Base-by-base conservation (phyloP, 75 land plant genomes). In the Larix kaempferi region DNA sequence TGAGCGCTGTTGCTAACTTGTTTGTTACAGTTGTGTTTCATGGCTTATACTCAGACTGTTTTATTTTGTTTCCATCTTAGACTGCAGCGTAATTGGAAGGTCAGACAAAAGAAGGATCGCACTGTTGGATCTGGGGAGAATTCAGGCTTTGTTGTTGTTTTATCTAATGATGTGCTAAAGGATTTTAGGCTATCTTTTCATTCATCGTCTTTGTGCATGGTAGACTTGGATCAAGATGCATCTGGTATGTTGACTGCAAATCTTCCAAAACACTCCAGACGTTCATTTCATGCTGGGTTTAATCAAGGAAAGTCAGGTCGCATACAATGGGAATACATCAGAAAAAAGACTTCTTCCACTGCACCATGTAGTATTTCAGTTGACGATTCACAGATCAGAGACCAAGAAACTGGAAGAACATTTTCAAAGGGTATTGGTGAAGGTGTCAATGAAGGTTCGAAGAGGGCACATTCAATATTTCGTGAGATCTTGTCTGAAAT, bases 51-150 rank as follows among this genome's bases (percentile, higher is more conserved):
- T 37, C n/a, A n/a, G 0, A 10, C 1, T 8, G 54, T 49, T 29
- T n/a, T 52, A 61, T 55, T 58, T 59, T 59, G 6, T 22, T 8
- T 49, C 54, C 54, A 49, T 49, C 12, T 78, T 73, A 96, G 94
- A 75, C 86, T 96, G 86, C 99, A 96, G 86, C 94, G 93, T 52
- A 92, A 94, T 58, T 96, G 99, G 99, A 96, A 96, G 81, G 90
- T 96, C 11, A 94, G 94, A 78, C 76, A 97, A 66, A 94, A 89
- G 19, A 90, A 97, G n/a, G 78, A 84, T 74, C 79, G 82, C 16
- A 88, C 88, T 82, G 54, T 90, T 78, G 89, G 89, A 69, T 77
- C 99, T 59, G 85, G 89, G 37, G 86, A 85, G n/a, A 96, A 80
- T 84, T 97, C 95, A 76, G 97, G 93, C n/a, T 96, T 96, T 74